Evolutionary conservation across 495 filamentous ascomycete species (phyloP), one percentile per base, ranked within the genome.

Genomic region (Entonaema liquescens): DNA sequence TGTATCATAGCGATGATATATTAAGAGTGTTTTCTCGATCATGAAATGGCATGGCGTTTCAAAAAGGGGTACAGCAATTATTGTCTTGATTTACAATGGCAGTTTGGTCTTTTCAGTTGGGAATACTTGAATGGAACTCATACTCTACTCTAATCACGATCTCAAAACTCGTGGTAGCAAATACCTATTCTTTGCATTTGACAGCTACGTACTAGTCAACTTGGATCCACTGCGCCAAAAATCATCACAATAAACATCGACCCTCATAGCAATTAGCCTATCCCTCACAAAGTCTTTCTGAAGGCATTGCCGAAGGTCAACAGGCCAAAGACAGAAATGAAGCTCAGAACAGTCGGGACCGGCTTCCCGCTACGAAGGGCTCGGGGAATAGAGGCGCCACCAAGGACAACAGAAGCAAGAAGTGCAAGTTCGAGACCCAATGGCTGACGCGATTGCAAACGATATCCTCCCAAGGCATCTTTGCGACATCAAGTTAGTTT

Each of bases 311-410:
- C 89, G 72, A 89, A 92, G 12, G 82, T 86, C 66, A 77, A 82
- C 65, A 91, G 70, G 13, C 90, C 90, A 74, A 83, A 87, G 26
- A 83, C 52, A 5, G 89, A 89, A 62, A 91, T 68, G 55, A 91
- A 56, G 73, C 91, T 92, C 76, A 97, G 78, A 19, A 88, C 87
- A 55, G 89, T 79, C 12, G 94, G 94, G 65, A 97, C 85, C 2
- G 90, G 88, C 86, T 97, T 97, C 71, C 83, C 82, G 54, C 89
- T 86, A 79, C 88, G 89, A 60, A 98, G 87, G 7, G 93, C 96
- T 49, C 96, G 84, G 12, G 95, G 95, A 56, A 97, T 86, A 5
- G 91, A 91, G 36, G 89, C 88, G 1, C 93, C 94, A 6, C 91
- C 93, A 55, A 99, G 83, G 19, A 98, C 84, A 29, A 91, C 71